Base-by-base conservation (phyloP, 2,329 filamentous ascomycete species). In the Paraconiothyrium brasiliense region DNA sequence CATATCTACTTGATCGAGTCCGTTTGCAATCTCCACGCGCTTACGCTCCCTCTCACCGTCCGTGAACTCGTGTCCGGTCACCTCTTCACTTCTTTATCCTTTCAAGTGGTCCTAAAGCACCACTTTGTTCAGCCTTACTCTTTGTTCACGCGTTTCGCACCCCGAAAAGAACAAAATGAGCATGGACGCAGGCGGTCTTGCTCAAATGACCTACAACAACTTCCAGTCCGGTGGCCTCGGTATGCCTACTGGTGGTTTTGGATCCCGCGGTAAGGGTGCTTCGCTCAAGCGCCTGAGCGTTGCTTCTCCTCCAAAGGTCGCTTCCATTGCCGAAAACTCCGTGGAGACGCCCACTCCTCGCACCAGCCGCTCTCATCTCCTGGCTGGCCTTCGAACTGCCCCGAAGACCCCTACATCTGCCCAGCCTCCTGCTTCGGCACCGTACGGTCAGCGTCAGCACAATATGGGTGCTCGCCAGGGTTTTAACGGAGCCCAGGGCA, bases 161-260 rank as follows among this genome's bases (percentile, higher is more conserved):
- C 30, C 60, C 65, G 61, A 70, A 67, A 64, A 68, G 60, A 64
- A 65, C 68, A 74, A 61, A 64, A 78, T 82, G 83, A 85, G 83
- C 81, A 90, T 96, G 90, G 91, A 97, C 94, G 90, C 94, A 88
- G 94, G 94, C 87, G 93, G 93, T 95, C 92, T 97, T 85, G 91
- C 93, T 95, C 93, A 96, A 87, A 98, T 98, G 94, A 92, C 93
- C 84, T 94, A 93, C 85, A 92, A 90, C 85, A 87, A 90, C 77
- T 76, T 76, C 67, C 75, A 90, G 79, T 84, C 87, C 73, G 78
- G 73, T 80, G 90, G 88, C 72, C 85, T 97, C 72, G 88, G 89
- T 75, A 88, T 92, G 82, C 91, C 93, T 57, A 85, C 88, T 65
- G 88, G 91, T 68, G 92, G 93, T 74, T 91, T 97, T 76, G 93